Percentiles rank a stretch among this genome's conserved stretches.
Evolutionary conservation across 2,329 filamentous ascomycete species (phyloP).

Genomic region (Bretziella fagacearum): DNA sequence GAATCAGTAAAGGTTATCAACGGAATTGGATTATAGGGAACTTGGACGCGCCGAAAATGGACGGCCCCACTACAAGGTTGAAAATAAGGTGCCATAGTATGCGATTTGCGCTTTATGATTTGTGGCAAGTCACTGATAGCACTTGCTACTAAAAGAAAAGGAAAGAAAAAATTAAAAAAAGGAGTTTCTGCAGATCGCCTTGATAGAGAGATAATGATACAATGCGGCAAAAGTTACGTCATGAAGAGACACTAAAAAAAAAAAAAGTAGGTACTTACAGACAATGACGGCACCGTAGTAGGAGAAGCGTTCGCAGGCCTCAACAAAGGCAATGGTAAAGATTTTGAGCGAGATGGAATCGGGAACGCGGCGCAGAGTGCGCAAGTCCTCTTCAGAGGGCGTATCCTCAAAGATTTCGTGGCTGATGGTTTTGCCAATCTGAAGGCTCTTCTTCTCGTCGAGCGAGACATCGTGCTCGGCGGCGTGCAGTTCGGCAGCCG

Average conservation of each 20-base stretch:
- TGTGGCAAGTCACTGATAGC: no score
- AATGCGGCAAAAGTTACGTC: no score
- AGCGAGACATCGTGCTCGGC: conserved; percentile 17
- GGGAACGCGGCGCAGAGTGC: conserved; percentile 35
- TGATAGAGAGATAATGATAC: no score
- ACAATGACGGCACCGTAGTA: conserved; percentile 53
- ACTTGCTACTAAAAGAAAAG: no score
- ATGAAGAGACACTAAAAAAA: not conserved
- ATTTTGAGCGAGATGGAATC: conserved; percentile 41
- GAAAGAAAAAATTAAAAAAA: no score
- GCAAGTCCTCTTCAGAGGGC: conserved; percentile 35
- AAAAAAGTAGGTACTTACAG: conserved; percentile 31
- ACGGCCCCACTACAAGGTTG: conserved; percentile 1
- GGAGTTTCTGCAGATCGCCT: no score
- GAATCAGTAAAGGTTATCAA: not conserved
- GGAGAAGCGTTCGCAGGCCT: conserved; percentile 55
- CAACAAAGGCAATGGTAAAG: conserved; percentile 49
- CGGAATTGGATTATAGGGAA: not conserved
- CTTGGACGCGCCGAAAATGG: not conserved
- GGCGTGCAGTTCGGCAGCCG: conserved; percentile 19
- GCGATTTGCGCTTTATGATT: not conserved
- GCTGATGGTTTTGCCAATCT: conserved; percentile 17
- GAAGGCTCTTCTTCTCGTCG: conserved; percentile 20
- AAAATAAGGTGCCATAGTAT: not conserved
- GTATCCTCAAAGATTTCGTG: conserved; percentile 16